Conservation (phyloP, 345 rosid genomes). For the Linum tenue region DNA sequence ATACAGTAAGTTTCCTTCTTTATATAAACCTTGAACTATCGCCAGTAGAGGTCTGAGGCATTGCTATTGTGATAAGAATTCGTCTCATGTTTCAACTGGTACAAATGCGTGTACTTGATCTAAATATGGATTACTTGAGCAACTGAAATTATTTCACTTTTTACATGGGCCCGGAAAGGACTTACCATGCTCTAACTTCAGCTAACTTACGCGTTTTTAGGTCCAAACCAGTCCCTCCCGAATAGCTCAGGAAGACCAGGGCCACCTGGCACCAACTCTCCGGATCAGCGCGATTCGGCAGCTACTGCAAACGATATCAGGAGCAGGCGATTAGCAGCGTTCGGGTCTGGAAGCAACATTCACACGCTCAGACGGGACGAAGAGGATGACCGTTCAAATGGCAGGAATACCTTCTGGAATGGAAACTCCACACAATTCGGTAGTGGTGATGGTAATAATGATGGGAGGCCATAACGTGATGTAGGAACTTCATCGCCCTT, state of each 20-base stretch:
- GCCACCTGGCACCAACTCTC: conserved; percentile 15
- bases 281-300: conserved; percentile 19
- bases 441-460: conserved; percentile 32
- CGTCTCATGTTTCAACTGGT: neutral
- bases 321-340: conserved; percentile 36
- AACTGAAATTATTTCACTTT: neutral
- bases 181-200: neutral
- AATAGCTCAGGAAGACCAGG: conserved; percentile 27
- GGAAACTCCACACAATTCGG: conserved; percentile 89
- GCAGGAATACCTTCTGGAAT: conserved; percentile 73
- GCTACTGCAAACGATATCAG: conserved; percentile 28
- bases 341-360: conserved; percentile 59
- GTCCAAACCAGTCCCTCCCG: conserved; percentile 35
- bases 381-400: conserved; percentile 49
- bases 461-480: neutral
- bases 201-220: conserved; percentile 20
- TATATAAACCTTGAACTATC: neutral
- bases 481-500: neutral
- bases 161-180: neutral
- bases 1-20: conserved; percentile 28
- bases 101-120: too few relatives aligned
- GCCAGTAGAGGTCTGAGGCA: neutral
- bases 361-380: conserved; percentile 67
- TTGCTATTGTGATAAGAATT: neutral
- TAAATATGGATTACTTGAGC: neutral